Conservation (phyloP, 106 monocot genomes). For the Gastrodia elata region DNA sequence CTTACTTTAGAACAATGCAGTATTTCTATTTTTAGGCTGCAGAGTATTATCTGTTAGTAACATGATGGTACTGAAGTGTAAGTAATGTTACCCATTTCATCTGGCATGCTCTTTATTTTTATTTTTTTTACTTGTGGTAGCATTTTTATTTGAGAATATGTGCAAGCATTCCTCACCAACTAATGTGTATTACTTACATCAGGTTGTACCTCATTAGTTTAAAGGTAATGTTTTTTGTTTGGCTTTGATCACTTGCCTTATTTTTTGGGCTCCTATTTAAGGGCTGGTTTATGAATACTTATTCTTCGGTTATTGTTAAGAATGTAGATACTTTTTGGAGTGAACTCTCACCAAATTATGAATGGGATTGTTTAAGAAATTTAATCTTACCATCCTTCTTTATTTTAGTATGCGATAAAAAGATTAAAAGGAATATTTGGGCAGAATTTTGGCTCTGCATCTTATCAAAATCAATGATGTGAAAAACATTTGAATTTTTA, state of each 20-base stretch:
- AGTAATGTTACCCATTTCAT: background rate
- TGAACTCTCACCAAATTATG: too few species aligned
- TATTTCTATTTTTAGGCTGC: background rate
- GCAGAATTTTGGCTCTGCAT: too few species aligned
- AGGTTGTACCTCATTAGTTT: background rate
- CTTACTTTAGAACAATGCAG: background rate
- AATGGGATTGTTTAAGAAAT: too few species aligned
- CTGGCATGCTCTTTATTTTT: background rate
- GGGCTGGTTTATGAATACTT: too few species aligned
- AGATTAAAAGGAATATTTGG: too few species aligned
- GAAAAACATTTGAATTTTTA: too few species aligned
- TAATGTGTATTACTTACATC: background rate
- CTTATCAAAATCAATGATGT: too few species aligned
- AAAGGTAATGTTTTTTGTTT: background rate
- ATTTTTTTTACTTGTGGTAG: background rate
- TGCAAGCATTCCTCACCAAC: background rate
- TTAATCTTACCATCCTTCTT: too few species aligned
- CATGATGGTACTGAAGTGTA: background rate
- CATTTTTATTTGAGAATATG: background rate
- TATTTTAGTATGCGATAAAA: too few species aligned
- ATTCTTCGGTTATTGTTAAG: too few species aligned
- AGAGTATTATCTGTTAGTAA: background rate
- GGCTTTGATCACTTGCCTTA: background rate
- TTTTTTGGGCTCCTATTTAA: too few species aligned
- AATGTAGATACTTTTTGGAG: too few species aligned